These are phyloP conservation scores for Cucurbita pepo DNA, from an alignment of 306 rosid species.

Conservation along the genomic window DNA sequence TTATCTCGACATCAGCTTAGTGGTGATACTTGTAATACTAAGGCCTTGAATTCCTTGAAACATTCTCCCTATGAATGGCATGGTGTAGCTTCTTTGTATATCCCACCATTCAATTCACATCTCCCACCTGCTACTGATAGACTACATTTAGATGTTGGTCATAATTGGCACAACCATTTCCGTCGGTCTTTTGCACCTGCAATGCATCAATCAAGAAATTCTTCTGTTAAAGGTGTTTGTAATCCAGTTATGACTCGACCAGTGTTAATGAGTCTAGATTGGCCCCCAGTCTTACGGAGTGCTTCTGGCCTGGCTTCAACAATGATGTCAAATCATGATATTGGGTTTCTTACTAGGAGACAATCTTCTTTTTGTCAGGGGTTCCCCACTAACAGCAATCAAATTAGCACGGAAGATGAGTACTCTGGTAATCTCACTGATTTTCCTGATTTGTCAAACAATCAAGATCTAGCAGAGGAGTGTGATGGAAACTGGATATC, in stretches of 20 bases:
- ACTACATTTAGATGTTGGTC: conserved; percentile 87
- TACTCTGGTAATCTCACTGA: conserved; percentile 58
- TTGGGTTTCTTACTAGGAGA: conserved; percentile 58
- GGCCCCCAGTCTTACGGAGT: conserved; percentile 82
- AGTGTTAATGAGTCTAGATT: conserved; percentile 78
- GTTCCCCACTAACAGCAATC: conserved; percentile 41
- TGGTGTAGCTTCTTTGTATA: conserved; percentile 57
- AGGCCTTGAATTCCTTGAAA: conserved; percentile 33
- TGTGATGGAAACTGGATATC: conserved; percentile 79
- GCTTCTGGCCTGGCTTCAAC: conserved; percentile 49
- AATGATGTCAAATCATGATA: conserved; percentile 45
- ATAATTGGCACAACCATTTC: conserved; percentile 84
- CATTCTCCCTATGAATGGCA: conserved; percentile 83
- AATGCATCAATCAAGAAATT: conserved; percentile 44
- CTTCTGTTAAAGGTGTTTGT: conserved; percentile 51
- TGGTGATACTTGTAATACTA: conserved; percentile 32
- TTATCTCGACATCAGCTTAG: conserved; percentile 25
- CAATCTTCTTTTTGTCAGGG: conserved; percentile 52
- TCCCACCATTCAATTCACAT: conserved; percentile 57
- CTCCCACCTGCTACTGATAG: conserved; percentile 87
- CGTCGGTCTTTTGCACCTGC: conserved; percentile 64
- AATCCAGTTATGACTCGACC: conserved; percentile 49
- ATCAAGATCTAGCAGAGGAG: conserved; percentile 58
- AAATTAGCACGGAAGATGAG: conserved; percentile 45
- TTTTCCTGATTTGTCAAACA: conserved; percentile 40